Evolutionary conservation across 495 filamentous ascomycete genomes (phyloP).

Genomic region (Penicillium ochrochloron): DNA sequence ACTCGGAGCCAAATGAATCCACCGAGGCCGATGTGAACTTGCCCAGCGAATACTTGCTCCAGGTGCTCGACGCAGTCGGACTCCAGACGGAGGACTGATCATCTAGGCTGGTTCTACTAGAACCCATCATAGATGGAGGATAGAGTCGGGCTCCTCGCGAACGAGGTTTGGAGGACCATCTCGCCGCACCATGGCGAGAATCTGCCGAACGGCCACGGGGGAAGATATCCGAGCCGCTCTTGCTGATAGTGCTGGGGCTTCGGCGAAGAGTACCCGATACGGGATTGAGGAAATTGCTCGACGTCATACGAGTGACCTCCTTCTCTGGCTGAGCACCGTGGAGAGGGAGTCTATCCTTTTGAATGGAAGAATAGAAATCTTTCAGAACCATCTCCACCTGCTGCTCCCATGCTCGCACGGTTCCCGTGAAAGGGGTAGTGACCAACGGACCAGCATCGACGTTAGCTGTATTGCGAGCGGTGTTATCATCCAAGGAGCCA

Average conservation of each 20-base stretch:
- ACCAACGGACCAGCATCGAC: constrained; percentile 66
- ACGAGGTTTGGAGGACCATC: constrained; percentile 85
- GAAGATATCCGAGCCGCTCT: constrained; percentile 76
- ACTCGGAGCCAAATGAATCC: constrained; percentile 81
- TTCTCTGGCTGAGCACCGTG: constrained; percentile 63
- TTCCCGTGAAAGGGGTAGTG: constrained; percentile 75
- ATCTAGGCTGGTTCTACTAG: constrained; percentile 91
- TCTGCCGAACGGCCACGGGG: constrained; percentile 76
- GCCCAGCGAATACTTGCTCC: constrained; percentile 92
- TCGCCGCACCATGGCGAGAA: constrained; percentile 63
- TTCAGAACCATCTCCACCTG: constrained; percentile 90
- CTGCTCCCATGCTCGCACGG: constrained; percentile 80
- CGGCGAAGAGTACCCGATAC: constrained; percentile 69
- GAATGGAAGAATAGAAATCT: constrained; percentile 89
- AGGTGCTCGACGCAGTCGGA: constrained; percentile 83
- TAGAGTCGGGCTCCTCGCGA: constrained; percentile 77
- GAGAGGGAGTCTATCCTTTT: constrained; percentile 80
- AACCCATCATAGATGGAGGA: constrained; percentile 78
- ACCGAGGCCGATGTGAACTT: constrained; percentile 90
- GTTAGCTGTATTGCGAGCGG: constrained; percentile 38
- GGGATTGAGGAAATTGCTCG: constrained; percentile 53
- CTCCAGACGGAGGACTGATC: constrained; percentile 91
- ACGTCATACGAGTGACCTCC: constrained; percentile 45
- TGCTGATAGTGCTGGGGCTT: constrained; percentile 88
- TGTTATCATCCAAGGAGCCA: constrained; percentile 31